These are phyloP conservation scores for Syzygium grande DNA, from an alignment of 345 rosid genomes.

Conservation along the genomic window DNA sequence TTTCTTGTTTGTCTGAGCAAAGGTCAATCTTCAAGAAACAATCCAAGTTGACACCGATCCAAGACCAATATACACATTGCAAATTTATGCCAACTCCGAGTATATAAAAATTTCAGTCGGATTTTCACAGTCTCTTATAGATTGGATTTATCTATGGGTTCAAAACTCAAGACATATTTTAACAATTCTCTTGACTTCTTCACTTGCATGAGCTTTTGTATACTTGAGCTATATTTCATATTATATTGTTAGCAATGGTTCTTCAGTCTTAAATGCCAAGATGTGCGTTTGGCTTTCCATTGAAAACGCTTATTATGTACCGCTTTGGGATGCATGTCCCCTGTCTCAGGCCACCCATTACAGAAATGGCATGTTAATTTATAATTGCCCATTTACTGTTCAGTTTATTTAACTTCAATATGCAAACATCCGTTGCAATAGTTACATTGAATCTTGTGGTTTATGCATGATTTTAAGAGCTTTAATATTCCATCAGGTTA, in stretches of 20 bases:
- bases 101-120: too few species aligned
- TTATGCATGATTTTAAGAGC: background rate
- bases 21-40: too few species aligned
- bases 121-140: too few species aligned
- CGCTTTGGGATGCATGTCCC: background rate
- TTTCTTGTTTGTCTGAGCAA: too few species aligned
- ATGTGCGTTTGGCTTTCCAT: background rate
- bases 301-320: background rate
- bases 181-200: too few species aligned
- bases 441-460: background rate
- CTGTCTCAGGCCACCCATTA: background rate
- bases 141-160: too few species aligned
- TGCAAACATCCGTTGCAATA: background rate
- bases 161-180: too few species aligned
- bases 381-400: background rate
- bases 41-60: too few species aligned
- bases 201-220: background rate
- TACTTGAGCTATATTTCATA: background rate
- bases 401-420: background rate
- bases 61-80: too few species aligned
- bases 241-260: background rate
- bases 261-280: background rate
- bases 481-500: slow-evolving; percentile 29
- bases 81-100: too few species aligned
- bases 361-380: background rate